These are phyloP conservation scores for Globisporangium irregulare DNA, from an alignment of 352 stramenopile species.

Conservation along the genomic window DNA sequence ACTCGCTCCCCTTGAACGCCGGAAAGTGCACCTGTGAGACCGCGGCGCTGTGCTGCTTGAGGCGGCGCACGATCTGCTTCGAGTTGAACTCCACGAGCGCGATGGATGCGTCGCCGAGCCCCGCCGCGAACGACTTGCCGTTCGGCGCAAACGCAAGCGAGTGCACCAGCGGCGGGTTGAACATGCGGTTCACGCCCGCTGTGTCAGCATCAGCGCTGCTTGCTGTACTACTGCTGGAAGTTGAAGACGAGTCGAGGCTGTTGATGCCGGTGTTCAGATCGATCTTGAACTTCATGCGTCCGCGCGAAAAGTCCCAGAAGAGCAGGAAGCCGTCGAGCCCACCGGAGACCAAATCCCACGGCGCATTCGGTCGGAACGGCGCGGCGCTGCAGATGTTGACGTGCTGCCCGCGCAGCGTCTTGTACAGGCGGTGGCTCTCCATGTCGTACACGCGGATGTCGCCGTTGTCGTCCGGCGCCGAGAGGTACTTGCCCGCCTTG, in stretches of 20 bases:
- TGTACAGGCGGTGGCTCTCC: slow-evolving; percentile 50
- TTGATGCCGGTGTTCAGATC: slow-evolving; percentile 58
- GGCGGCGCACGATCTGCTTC: slow-evolving; percentile 44
- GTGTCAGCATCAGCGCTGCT: not conserved
- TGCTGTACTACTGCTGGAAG: not conserved
- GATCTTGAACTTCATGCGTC: slow-evolving; percentile 64
- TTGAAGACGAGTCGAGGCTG: slow-evolving; percentile 18
- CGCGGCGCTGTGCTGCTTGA: slow-evolving; percentile 49
- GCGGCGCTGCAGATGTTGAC: slow-evolving; percentile 66
- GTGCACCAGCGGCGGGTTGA: slow-evolving; percentile 76
- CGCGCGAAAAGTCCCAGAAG: slow-evolving; percentile 78
- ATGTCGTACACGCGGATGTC: slow-evolving; percentile 71
- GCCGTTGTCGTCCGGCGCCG: slow-evolving; percentile 60
- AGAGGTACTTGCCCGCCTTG: slow-evolving; percentile 55
- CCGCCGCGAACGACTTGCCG: slow-evolving; percentile 62
- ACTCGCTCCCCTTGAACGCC: slow-evolving; percentile 40
- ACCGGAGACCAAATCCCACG: slow-evolving; percentile 72
- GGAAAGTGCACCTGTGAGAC: slow-evolving; percentile 71
- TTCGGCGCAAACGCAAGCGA: slow-evolving; percentile 58
- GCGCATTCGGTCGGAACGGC: slow-evolving; percentile 62
- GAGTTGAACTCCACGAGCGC: slow-evolving; percentile 61
- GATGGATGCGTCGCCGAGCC: slow-evolving; percentile 59
- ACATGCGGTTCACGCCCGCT: slow-evolving; percentile 49
- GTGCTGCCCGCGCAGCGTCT: slow-evolving; percentile 66
- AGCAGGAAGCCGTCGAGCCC: slow-evolving; percentile 65